A percentile compares a stretch with the other conserved stretches of the same genome.
Evolutionary conservation across 2,329 filamentous ascomycete genomes (phyloP).

Genomic region (Trichoderma breve): DNA sequence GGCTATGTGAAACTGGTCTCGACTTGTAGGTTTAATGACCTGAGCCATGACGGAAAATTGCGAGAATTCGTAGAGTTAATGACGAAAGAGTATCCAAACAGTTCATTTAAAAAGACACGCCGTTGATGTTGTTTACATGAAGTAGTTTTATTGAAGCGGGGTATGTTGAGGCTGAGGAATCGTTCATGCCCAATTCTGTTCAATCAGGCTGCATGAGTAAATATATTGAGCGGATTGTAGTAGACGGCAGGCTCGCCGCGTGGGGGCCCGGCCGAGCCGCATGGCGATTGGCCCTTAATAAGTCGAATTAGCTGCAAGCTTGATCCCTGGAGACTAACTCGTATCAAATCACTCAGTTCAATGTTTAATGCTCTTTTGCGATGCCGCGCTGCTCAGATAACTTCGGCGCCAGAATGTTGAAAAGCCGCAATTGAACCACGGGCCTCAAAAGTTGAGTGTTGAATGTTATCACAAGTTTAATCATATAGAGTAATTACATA

Average conservation of each 20-base stretch:
- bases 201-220: background rate
- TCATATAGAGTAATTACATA: background rate
- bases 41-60: background rate
- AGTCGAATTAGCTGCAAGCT: background rate
- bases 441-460: background rate
- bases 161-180: background rate
- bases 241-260: background rate
- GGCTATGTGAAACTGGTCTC: constrained; percentile 27
- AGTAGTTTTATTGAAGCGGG: background rate
- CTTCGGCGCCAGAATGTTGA: background rate
- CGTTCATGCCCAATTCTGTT: background rate
- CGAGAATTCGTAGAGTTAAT: background rate
- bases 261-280: background rate
- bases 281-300: background rate
- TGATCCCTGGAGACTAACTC: background rate
- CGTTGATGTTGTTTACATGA: background rate
- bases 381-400: background rate
- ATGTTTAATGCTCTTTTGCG: background rate
- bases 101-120: background rate
- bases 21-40: background rate
- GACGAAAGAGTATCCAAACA: background rate
- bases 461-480: background rate
- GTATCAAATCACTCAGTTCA: background rate
- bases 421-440: background rate
- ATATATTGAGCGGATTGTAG: background rate